Evolutionary conservation across 208 protist genomes (phyloP).

Genomic region (Vickermania ingenoplastis): DNA sequence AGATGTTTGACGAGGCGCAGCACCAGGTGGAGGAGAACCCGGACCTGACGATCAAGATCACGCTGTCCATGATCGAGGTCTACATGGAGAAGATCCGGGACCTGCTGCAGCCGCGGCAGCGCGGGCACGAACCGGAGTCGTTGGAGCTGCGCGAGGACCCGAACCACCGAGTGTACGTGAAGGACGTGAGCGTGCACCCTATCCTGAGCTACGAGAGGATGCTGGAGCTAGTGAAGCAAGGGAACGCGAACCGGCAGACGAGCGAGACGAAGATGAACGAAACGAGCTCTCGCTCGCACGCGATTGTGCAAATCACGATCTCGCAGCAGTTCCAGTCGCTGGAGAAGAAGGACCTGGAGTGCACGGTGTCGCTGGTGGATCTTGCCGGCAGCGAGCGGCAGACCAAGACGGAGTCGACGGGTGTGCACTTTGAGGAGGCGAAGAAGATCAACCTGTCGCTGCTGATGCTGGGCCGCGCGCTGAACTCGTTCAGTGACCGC

Average conservation of each 20-base stretch:
- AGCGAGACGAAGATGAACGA: conserved; percentile 67
- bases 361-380: too few species aligned
- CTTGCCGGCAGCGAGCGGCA: conserved; percentile 69
- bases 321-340: conserved; percentile 51
- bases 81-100: conserved; percentile 33
- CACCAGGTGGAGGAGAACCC: conserved; percentile 13
- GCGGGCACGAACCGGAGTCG: conserved; percentile 62
- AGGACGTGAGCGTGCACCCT: conserved; percentile 49
- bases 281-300: too few species aligned
- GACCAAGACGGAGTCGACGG: conserved; percentile 66
- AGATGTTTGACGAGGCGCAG: conserved; percentile 56
- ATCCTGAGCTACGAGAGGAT: conserved; percentile 62
- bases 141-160: conserved; percentile 57
- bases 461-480: conserved; percentile 75
- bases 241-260: conserved; percentile 39
- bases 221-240: conserved; percentile 40
- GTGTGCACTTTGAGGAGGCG: conserved; percentile 75
- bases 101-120: conserved; percentile 36
- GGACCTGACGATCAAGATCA: conserved; percentile 22
- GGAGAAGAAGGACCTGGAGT: too few species aligned
- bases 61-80: conserved; percentile 25
- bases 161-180: conserved; percentile 39
- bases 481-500: conserved; percentile 76
- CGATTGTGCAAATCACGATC: too few species aligned
- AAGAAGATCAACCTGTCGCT: conserved; percentile 87